Conservation (phyloP, 306 rosid species). For the Chamaecrista fasciculata region DNA sequence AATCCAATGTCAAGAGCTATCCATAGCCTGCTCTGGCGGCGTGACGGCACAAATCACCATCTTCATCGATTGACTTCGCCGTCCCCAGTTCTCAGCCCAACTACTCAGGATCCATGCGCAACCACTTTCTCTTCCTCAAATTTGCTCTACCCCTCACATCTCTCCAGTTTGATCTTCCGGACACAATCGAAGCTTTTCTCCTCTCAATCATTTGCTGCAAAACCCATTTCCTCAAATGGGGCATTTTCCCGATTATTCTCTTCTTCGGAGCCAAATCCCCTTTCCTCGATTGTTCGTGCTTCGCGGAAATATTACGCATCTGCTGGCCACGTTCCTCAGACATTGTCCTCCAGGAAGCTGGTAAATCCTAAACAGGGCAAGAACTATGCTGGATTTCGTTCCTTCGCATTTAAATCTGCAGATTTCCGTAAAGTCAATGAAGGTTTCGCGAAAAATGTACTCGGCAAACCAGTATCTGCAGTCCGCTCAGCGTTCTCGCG, state of each 20-base stretch:
- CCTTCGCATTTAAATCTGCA: constrained; percentile 43
- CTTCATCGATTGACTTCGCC: constrained; percentile 22
- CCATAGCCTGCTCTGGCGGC: constrained; percentile 52
- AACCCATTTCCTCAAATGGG: constrained; percentile 34
- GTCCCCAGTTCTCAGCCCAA: constrained; percentile 18
- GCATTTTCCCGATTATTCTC: neutral
- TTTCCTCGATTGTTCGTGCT: neutral
- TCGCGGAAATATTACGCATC: neutral
- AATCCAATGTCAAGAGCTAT: constrained; percentile 38
- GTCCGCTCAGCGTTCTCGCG: constrained; percentile 55
- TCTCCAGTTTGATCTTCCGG: neutral
- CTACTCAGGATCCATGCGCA: constrained; percentile 17
- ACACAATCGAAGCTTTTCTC: constrained; percentile 16
- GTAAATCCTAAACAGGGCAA: neutral
- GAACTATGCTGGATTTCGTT: constrained; percentile 37
- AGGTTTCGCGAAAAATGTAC: constrained; percentile 45
- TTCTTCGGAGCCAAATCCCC: constrained; percentile 4
- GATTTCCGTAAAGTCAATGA: constrained; percentile 33
- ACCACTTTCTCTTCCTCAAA: constrained; percentile 23
- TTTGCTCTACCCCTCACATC: constrained; percentile 12
- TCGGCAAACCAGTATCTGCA: constrained; percentile 57
- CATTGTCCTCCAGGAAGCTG: constrained; percentile 13
- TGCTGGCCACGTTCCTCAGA: neutral
- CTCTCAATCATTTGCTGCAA: constrained; percentile 13
- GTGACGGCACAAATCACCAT: constrained; percentile 16